Evolutionary conservation across 2,329 filamentous ascomycete species (phyloP), one percentile per base, ranked within the genome.

Genomic region (Simplicillium aogashimaense): DNA sequence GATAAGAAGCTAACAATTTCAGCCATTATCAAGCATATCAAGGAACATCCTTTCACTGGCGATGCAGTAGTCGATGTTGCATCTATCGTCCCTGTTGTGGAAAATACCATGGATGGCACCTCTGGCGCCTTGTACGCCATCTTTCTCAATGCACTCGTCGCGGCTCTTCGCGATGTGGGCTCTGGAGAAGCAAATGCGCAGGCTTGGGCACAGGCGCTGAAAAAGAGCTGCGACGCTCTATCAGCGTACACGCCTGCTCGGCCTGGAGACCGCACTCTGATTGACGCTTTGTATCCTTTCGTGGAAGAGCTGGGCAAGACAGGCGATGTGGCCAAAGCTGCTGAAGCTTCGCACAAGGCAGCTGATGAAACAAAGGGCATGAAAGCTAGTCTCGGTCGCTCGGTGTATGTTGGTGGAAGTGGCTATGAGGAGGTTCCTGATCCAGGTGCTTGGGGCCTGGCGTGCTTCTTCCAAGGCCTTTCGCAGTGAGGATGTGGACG

Each of bases 211-310:
- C 66, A 72, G 28, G 89, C 88, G 1, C 68, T 95, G 12, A 69
- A 79, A 46, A 72, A 78, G 50, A 85, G 86, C 39, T 76, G 83
- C 46, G 69, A 79, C 15, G 78, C 81, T 1, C 67, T 98, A 42
- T 75, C 72, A 29, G 83, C 73, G 54, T 97, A 97, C 61, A 98
- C 92, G 2, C 89, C 90, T 1, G 92, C 92, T 1, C 78, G 82
- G 39, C 83, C 83, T 0, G 92, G 92, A 20, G 92, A 98, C 58
- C 75, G 92, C 38, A 98, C 92, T 0, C 66, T 97, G 29, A 76
- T 97, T 29, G 92, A 98, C 61, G 88, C 90, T 2, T 68, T 98
- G 37, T 76, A 85, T 46, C 92, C 92, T 2, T 98, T 97, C 56
- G 81, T 94, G 38, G 75, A 86, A 34, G 76, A 72, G 3, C 71